Evolutionary conservation across 1,284 basidiomycete species (phyloP), one percentile per base, ranked within the genome.

Genomic region (Cutaneotrichosporon cutaneum): DNA sequence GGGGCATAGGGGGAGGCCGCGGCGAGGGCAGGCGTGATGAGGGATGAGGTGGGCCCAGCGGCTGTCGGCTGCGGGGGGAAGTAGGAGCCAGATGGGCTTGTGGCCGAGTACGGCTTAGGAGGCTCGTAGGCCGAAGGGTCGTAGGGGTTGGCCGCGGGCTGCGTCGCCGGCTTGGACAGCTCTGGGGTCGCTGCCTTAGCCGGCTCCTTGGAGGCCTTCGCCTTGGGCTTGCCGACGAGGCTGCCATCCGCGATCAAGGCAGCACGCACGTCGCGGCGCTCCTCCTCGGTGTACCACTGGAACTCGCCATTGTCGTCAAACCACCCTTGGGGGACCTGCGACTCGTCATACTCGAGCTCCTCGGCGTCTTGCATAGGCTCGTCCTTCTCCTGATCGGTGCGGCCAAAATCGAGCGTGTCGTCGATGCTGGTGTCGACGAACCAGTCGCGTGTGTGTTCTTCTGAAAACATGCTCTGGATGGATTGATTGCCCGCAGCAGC

Each of bases 311-410:
- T 53, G 21, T 78, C 75, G 59, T 77, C 73, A 53, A 73, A 77
- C 77, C 77, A 78, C 27, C 77, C 77, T 54, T 74, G 65, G 0
- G 76, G 76, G 0, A 78, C 68, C 14, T 77, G 71, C 36, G 74
- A 66, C 11, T 61, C 52, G n/a, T 69, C 42, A 13, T 62, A 56
- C 35, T 69, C 70, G 26, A 67, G 35, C 22, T 59, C 68, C 11
- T 62, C 68, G 0, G 53, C 59, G 18, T 39, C 13, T 4, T 10
- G 22, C 32, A 36, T 35, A 21, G 42, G 27, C 11, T 24, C 32
- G 16, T 32, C 61, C 26, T 51, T 32, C 24, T 55, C 50, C 32
- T 48, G 55, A 21, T 62, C 64, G 35, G 42, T 33, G 48, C 48
- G 52, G 14, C 59, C 55, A 13, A 68, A 30, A 26, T 65, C 51